Percentiles rank a stretch among this genome's conserved stretches.
Conservation (phyloP, 345 rosid species). For the Citrus glauca region DNA sequence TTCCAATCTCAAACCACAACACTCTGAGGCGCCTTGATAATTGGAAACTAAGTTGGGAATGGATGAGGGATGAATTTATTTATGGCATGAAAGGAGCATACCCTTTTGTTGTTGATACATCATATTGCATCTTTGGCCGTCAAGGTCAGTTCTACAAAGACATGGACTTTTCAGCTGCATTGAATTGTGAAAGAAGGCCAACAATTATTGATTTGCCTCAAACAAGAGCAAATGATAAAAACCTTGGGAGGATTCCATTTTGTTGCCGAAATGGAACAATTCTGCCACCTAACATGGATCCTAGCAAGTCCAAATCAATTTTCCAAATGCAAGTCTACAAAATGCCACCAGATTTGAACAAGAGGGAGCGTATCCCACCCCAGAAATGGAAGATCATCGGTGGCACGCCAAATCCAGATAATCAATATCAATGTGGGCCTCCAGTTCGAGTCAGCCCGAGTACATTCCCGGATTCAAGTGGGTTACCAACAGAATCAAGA, state of each 20-base stretch:
- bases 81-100: conserved; percentile 81
- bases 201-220: conserved; percentile 79
- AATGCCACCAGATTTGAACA: conserved; percentile 84
- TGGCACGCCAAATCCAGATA: conserved; percentile 76
- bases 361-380: conserved; percentile 59
- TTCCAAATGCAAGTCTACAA: conserved; percentile 84
- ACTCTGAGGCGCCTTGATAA: conserved; percentile 90
- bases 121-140: conserved; percentile 69
- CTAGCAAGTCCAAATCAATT: conserved; percentile 66
- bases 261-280: conserved; percentile 92
- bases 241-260: conserved; percentile 54
- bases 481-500: conserved; percentile 55
- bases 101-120: conserved; percentile 65
- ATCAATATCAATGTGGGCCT: conserved; percentile 69
- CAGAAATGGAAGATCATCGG: conserved; percentile 66
- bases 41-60: conserved; percentile 90
- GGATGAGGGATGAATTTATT: conserved; percentile 84
- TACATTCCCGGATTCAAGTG: conserved; percentile 60
- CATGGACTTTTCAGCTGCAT: conserved; percentile 61
- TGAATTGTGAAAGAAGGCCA: conserved; percentile 81
- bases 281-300: conserved; percentile 69
- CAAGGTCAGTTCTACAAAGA: conserved; percentile 50
- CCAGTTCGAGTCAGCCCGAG: conserved; percentile 75
- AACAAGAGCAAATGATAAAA: conserved; percentile 67
- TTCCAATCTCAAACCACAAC: conserved; percentile 77